A percentile compares a stretch with the other conserved stretches of the same genome.
Conservation (phyloP, 148 eudicot genomes). For the Chenopodium quinoa region DNA sequence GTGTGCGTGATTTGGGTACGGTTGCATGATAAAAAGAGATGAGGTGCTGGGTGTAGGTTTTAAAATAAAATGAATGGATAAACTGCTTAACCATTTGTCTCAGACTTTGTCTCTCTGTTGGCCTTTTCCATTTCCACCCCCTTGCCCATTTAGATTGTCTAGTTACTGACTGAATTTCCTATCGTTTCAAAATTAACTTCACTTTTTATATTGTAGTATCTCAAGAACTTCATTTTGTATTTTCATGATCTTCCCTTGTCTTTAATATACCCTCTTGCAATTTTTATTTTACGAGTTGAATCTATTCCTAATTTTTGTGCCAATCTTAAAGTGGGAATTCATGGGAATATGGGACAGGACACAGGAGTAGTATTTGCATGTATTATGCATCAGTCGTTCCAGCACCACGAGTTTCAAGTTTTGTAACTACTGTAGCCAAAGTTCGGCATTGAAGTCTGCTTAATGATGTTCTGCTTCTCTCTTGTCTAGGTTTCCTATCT, state of each 20-base stretch:
- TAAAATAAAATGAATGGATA: not conserved
- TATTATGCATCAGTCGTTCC: not conserved
- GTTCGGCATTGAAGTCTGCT: not conserved
- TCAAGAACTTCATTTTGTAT: not conserved
- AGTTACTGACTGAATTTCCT: not conserved
- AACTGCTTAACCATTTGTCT: not conserved
- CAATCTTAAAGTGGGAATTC: not conserved
- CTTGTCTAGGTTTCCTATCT: slow-evolving; percentile 82
- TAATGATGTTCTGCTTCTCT: slow-evolving; percentile 14
- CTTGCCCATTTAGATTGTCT: not conserved
- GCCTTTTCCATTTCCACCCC: not conserved
- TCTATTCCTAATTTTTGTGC: not conserved
- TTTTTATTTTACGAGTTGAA: not conserved
- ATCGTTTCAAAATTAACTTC: not conserved
- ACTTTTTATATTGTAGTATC: not conserved
- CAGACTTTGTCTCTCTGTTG: not conserved
- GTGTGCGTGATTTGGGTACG: too few relatives aligned
- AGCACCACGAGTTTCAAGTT: not conserved
- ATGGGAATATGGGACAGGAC: not conserved
- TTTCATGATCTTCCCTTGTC: not conserved
- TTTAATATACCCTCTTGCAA: not conserved
- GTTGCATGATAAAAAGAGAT: not conserved
- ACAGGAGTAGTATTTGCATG: too few relatives aligned
- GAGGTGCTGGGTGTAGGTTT: not conserved
- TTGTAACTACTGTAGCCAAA: not conserved